phyloP scores from a whole-genome alignment of 1,284 basidiomycete genomes.

The Apiotrichum brassicae region DNA sequence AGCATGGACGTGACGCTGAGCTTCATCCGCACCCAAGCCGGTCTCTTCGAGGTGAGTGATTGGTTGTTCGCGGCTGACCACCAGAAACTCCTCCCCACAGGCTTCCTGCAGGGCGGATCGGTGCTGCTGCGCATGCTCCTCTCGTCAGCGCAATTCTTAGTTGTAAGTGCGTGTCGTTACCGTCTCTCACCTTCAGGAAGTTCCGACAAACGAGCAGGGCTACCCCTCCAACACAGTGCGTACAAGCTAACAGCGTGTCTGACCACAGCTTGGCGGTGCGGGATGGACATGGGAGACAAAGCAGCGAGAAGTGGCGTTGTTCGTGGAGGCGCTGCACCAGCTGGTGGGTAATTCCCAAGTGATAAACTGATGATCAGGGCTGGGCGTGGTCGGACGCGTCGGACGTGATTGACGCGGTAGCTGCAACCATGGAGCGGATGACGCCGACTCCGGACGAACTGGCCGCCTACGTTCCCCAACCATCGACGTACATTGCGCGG shows the following conservation, averaged over 20 bases:
- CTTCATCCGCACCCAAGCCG: constrained; percentile 11
- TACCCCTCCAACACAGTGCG: constrained; percentile 30
- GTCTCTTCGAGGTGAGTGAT: neutral
- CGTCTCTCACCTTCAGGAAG: constrained; percentile 10
- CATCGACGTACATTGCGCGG: neutral
- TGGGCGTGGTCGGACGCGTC: constrained; percentile 30
- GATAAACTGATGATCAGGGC: neutral
- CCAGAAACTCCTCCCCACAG: constrained; percentile 24
- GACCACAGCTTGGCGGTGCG: constrained; percentile 24
- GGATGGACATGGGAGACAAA: constrained; percentile 40
- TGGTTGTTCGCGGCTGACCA: neutral
- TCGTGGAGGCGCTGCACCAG: constrained; percentile 30
- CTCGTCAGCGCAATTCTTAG: constrained; percentile 24
- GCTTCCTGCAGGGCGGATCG: constrained; percentile 24
- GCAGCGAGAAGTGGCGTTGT: constrained; percentile 23
- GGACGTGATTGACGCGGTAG: constrained; percentile 18
- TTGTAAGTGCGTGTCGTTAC: constrained; percentile 23
- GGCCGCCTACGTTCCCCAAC: neutral
- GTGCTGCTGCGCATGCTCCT: constrained; percentile 27
- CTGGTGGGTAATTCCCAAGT: constrained; percentile 20
- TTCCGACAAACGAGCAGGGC: constrained; percentile 38
- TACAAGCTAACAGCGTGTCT: neutral
- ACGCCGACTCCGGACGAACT: constrained; percentile 20
- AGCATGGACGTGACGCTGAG: constrained; percentile 27
- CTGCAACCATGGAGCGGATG: constrained; percentile 24